These are phyloP conservation scores for Blastocladiella britannica DNA, from an alignment of 192 early-diverging fungal species.

Conservation along the genomic window DNA sequence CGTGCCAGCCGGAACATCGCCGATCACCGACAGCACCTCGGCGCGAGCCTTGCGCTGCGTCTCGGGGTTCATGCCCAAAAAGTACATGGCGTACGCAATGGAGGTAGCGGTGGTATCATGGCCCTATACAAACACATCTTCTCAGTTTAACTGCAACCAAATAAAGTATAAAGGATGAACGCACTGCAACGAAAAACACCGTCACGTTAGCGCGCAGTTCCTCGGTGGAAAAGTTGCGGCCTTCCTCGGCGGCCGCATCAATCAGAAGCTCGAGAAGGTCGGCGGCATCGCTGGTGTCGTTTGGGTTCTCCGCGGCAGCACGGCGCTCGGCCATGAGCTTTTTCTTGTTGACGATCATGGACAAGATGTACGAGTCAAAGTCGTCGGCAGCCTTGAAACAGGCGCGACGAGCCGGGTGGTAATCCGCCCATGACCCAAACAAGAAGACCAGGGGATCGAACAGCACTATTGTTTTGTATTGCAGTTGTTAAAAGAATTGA, in stretches of 20 bases:
- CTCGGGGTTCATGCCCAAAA: conserved; percentile 17
- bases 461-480: too few species aligned
- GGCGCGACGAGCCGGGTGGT: too few species aligned
- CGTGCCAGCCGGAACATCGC: background rate
- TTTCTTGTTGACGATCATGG: conserved; percentile 19
- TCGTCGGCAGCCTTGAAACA: too few species aligned
- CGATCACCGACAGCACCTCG: background rate
- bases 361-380: too few species aligned
- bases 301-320: background rate
- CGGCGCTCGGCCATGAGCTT: conserved; percentile 2
- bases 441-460: too few species aligned
- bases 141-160: too few species aligned
- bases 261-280: conserved; percentile 14
- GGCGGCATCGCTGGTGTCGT: background rate
- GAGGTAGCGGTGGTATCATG: conserved; percentile 36
- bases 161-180: background rate
- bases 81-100: conserved; percentile 23
- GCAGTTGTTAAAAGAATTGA: too few species aligned
- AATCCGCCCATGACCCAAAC: too few species aligned
- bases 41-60: conserved; percentile 4
- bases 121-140: too few species aligned
- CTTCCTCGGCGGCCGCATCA: conserved; percentile 5
- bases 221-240: background rate
- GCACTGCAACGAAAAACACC: conserved; percentile 30
- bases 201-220: conserved; percentile 21